These are phyloP conservation scores for Coleophoma cylindrospora DNA, from an alignment of 2,329 filamentous ascomycete genomes.

Conservation along the genomic window DNA sequence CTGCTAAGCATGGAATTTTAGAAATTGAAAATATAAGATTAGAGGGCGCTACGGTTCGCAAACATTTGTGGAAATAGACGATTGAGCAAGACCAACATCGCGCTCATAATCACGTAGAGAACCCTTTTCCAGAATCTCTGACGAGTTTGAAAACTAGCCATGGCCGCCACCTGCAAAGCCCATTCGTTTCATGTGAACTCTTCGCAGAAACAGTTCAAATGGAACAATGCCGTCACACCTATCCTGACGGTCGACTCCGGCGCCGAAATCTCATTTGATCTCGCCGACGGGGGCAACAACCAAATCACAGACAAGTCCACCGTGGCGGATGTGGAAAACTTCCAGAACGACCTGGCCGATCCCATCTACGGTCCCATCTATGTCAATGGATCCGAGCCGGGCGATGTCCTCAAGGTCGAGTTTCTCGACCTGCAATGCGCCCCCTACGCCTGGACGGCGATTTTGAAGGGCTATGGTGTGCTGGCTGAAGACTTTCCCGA, in stretches of 20 bases:
- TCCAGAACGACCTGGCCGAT: conserved; percentile 37
- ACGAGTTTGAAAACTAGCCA: no score
- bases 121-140: no score
- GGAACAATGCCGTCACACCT: conserved; percentile 40
- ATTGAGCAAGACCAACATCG: no score
- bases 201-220: conserved; percentile 37
- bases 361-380: conserved; percentile 46
- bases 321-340: conserved; percentile 31
- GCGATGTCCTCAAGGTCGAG: conserved; percentile 46
- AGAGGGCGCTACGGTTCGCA: no score
- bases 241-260: conserved; percentile 42
- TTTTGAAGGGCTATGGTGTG: conserved; percentile 44
- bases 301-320: conserved; percentile 39
- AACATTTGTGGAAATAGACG: no score
- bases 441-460: conserved; percentile 47
- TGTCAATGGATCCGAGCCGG: conserved; percentile 41
- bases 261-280: conserved; percentile 40
- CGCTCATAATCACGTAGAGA: no score
- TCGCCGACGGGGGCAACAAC: conserved; percentile 44
- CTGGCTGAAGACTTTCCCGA: conserved; percentile 41
- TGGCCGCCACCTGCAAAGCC: no score
- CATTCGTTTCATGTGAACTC: conserved; percentile 19
- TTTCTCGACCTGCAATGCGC: conserved; percentile 38
- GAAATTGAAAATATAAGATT: no score
- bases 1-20: no score